Conservation (phyloP, 495 filamentous ascomycete genomes). For the Podospora australis region DNA sequence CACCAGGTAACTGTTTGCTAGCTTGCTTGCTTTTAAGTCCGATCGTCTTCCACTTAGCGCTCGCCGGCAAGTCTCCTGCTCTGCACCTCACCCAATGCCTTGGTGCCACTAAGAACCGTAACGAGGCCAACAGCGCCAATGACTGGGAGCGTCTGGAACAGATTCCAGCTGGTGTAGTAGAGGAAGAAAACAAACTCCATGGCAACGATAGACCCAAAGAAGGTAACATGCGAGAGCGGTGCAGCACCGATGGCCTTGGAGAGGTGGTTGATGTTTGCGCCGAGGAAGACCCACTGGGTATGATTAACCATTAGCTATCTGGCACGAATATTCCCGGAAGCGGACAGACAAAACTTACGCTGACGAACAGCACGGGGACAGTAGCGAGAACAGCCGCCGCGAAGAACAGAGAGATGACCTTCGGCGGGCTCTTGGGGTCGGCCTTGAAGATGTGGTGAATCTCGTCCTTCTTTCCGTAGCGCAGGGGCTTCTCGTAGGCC, state of each 20-base stretch:
- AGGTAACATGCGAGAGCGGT: conserved; percentile 70
- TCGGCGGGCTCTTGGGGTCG: conserved; percentile 74
- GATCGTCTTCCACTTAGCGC: conserved; percentile 31
- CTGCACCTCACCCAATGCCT: conserved; percentile 90
- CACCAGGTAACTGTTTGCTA: neutral
- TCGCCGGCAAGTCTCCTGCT: conserved; percentile 74
- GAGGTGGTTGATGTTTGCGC: conserved; percentile 78
- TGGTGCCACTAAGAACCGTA: conserved; percentile 80
- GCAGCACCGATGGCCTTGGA: conserved; percentile 63
- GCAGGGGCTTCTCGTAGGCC: conserved; percentile 56
- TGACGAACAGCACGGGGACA: conserved; percentile 61
- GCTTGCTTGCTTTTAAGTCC: neutral
- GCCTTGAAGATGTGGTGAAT: conserved; percentile 88
- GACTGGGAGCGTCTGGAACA: conserved; percentile 83
- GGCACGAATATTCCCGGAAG: neutral
- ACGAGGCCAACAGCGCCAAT: conserved; percentile 59
- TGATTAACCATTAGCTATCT: conserved; percentile 8
- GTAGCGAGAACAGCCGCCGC: conserved; percentile 61
- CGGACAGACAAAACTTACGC: conserved; percentile 47
- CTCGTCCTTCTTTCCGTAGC: conserved; percentile 74
- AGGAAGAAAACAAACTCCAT: conserved; percentile 91
- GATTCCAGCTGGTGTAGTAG: conserved; percentile 89
- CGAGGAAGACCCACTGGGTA: conserved; percentile 66
- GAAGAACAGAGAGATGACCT: conserved; percentile 75
- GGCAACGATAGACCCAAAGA: conserved; percentile 74